These are phyloP conservation scores for Trichoderma gracile DNA, from an alignment of 2,329 filamentous ascomycete genomes.

Conservation along the genomic window DNA sequence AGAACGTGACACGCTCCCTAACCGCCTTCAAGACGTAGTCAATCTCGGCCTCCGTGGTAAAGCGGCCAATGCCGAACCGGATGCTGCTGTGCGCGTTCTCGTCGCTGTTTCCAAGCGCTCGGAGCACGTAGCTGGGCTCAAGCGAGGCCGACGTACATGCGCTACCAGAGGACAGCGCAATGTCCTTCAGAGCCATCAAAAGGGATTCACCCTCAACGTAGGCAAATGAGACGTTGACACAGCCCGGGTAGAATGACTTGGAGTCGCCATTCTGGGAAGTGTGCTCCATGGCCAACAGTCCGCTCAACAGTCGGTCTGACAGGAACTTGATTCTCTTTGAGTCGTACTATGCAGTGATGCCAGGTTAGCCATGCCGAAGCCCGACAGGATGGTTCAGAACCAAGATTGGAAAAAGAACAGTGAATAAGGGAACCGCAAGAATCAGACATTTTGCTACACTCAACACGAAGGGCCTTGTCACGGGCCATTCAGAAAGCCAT, in stretches of 20 bases:
- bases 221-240: constrained; percentile 96
- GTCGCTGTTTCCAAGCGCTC: constrained; percentile 92
- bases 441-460: constrained; percentile 70
- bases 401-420: not conserved
- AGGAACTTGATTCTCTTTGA: constrained; percentile 78
- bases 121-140: constrained; percentile 93
- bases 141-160: constrained; percentile 96
- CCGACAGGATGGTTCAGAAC: not conserved
- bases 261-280: constrained; percentile 87
- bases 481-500: constrained; percentile 83
- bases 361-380: constrained; percentile 15
- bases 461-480: constrained; percentile 61
- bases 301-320: constrained; percentile 79
- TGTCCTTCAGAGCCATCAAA: constrained; percentile 97
- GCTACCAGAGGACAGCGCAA: constrained; percentile 92
- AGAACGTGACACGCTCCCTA: constrained; percentile 82
- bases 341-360: constrained; percentile 70
- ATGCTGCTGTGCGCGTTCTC: constrained; percentile 98
- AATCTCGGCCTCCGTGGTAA: constrained; percentile 92
- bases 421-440: constrained; percentile 11
- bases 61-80: constrained; percentile 93
- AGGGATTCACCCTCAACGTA: constrained; percentile 98
- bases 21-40: constrained; percentile 98
- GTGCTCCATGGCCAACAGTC: constrained; percentile 86
- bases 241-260: constrained; percentile 85